Evolutionary conservation across 2,329 filamentous ascomycete genomes (phyloP), one percentile per base, ranked within the genome.

Genomic region (Fusarium sp.): DNA sequence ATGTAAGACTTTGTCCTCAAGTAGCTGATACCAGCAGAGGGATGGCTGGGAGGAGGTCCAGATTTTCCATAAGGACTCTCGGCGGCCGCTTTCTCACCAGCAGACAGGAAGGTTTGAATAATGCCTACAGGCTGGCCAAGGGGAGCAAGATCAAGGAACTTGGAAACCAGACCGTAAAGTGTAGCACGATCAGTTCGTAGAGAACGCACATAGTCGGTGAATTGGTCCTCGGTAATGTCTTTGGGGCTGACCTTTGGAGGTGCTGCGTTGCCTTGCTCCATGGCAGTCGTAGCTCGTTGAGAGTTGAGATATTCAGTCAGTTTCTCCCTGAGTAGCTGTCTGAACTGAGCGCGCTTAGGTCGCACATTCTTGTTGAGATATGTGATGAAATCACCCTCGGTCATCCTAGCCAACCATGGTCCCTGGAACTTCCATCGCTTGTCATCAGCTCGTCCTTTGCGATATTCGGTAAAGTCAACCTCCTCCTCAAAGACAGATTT

Each of bases 371-470:
- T 87, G 49, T 80, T 75, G 14, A 91, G 59, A 71, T 87, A 91
- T 27, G 76, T 74, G 25, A 83, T 78, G 72, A 91, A 90, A 15
- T 87, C 82, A 18, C 88, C 88, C 63, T 88, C 82, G 6, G 82
- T 84, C 80, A 90, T 83, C 41, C 86, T 85, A 33, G 87, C 88
- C 33, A 91, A 80, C 88, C 88, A 91, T 5, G 89, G 89, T 1
- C 89, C 89, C 25, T 79, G 78, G 67, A 90, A 91, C 74, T 88
- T 90, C 89, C 89, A 91, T 66, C 88, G 83, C 69, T 81, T 81
- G 63, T 84, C 82, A 47, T 80, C 78, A 35, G 75, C 71, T 39
- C 79, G 72, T 58, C 76, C 75, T 17, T 73, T 61, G 40, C 75
- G 71, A 25, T 82, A 69, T 27, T 79, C 77, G 39, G 86, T 90